Base-by-base conservation (phyloP, 805 yeast genomes). In the Sungouiella thailandica region DNA sequence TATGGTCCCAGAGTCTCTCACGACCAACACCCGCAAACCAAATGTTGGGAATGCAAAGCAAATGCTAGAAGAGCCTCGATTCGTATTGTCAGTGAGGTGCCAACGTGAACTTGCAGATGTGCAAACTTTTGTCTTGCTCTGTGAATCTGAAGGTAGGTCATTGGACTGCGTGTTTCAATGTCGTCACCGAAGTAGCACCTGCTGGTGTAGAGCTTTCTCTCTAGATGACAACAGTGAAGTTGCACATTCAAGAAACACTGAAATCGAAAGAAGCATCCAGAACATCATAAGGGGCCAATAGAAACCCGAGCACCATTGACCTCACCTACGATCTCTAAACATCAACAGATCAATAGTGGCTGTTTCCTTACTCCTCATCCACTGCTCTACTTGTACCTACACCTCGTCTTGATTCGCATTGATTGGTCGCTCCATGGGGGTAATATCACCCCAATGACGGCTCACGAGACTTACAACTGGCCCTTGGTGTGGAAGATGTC, bases 21-120 rank as follows among this genome's bases (percentile, higher is more conserved):
- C 75, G 70, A 2, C 95, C 95, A 17, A 82, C 81, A 50, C 87
- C 93, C 17, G 82, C 68, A 46, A 82, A 80, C 86, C 94, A 93
- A 5, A 81, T 75, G 41, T 81, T 77, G 28, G 81, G 52, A 3
- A 81, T 78, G 49, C 76, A 74, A 20, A 87, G 58, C 22, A 81
- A 67, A 29, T 77, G 74, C 40, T 76, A 76, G 51, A 80, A 72
- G 5, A 83, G 52, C 9, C n/a, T n/a, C n/a, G n/a, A n/a, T 74
- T 72, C 6, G 83, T 73, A 40, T 85, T 81, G 39, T 84, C 87
- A 25, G 73, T 78, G 28, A 70, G 71, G 31, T 73, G 58, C 1
- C 63, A 54, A 5, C 36, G 87, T 56, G 42, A 69, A 72, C 7
- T 57, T 47, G 35, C 68, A 72, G 4, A 64, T 62, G 49, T 84